These are phyloP conservation scores for Lobosporangium transversale DNA, from an alignment of 192 early-diverging fungal species.

Conservation along the genomic window DNA sequence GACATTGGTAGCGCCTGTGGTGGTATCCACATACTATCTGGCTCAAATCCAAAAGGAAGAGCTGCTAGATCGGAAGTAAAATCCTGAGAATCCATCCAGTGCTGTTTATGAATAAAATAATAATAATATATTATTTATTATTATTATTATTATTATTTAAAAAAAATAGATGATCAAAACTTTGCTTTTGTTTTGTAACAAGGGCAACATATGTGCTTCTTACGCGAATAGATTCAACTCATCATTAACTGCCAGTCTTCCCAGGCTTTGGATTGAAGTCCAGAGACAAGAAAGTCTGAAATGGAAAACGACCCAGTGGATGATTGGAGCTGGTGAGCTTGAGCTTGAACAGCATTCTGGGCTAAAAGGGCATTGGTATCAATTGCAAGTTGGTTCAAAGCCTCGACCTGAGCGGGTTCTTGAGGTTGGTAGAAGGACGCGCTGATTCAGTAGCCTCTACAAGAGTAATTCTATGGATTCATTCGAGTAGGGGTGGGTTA, in stretches of 20 bases:
- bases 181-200: neutral
- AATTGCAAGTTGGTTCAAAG: slow-evolving; percentile 19
- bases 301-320: slow-evolving; percentile 30
- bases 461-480: slow-evolving; percentile 18
- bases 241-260: slow-evolving; percentile 50
- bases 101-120: neutral
- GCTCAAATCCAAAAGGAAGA: slow-evolving; percentile 27
- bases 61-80: slow-evolving; percentile 15
- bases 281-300: slow-evolving; percentile 46
- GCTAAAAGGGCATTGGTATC: slow-evolving; percentile 14
- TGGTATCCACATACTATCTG: slow-evolving; percentile 33
- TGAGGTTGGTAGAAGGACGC: slow-evolving; percentile 7
- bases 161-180: neutral
- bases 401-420: slow-evolving; percentile 16
- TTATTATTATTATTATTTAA: neutral
- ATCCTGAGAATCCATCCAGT: slow-evolving; percentile 14
- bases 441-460: slow-evolving; percentile 27
- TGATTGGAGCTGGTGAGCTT: neutral
- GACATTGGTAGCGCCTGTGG: slow-evolving; percentile 14
- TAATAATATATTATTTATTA: no score
- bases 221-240: slow-evolving; percentile 42
- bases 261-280: slow-evolving; percentile 45
- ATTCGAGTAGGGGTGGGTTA: neutral
- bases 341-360: neutral
- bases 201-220: neutral